phyloP scores from a whole-genome alignment of 2,329 filamentous ascomycete genomes.

The Fusarium verticillioides region DNA sequence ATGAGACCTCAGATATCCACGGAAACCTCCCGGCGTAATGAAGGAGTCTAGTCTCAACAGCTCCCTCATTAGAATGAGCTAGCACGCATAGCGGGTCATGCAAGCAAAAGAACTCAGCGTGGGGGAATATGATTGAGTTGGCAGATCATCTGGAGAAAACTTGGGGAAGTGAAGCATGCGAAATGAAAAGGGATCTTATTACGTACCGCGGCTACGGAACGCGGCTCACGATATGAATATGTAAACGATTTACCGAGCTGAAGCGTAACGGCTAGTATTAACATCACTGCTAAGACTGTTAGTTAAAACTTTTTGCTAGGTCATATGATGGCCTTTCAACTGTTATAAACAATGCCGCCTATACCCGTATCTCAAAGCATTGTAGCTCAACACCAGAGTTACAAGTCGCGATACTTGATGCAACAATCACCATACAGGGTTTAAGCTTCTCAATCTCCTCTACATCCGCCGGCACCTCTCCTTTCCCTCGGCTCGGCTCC shows the following conservation, averaged over 20 bases:
- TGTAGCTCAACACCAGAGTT: background rate
- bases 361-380: background rate
- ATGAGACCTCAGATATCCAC: background rate
- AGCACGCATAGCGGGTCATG: background rate
- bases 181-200: background rate
- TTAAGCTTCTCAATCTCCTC: background rate
- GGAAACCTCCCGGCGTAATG: background rate
- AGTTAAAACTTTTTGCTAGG: background rate
- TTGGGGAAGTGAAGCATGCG: slow-evolving; percentile 13
- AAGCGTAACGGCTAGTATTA: background rate
- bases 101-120: background rate
- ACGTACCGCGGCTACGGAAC: background rate
- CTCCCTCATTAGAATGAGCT: background rate
- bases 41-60: background rate
- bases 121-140: slow-evolving; percentile 6
- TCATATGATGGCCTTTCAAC: background rate
- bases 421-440: background rate
- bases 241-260: background rate
- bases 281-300: background rate
- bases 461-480: background rate
- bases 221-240: background rate
- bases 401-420: background rate
- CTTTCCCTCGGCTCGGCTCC: background rate
- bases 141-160: slow-evolving; percentile 27
- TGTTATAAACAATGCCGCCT: background rate